A percentile compares a stretch with the other conserved stretches of the same genome.
Evolutionary conservation across 768 basidiomycete species (phyloP).

Genomic region (Fibroporia radiculosa): DNA sequence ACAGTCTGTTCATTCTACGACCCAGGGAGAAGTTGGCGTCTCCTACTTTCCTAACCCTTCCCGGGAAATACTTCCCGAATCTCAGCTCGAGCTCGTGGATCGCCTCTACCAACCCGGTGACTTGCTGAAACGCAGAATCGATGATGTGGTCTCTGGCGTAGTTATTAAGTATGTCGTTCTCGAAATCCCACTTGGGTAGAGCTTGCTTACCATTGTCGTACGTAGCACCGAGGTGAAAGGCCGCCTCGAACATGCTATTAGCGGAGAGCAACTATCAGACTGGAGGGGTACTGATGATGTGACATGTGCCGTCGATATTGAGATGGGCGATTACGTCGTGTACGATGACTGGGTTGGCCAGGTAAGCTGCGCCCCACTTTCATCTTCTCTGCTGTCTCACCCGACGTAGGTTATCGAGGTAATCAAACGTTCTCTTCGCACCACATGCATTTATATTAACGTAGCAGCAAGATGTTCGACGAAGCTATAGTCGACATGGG

Average conservation of each 20-base stretch:
- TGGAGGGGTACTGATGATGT: constrained; percentile 60
- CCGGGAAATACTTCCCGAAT: constrained; percentile 67
- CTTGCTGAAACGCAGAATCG: constrained; percentile 69
- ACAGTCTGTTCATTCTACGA: neutral
- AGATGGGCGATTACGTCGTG: constrained; percentile 75
- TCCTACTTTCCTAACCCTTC: constrained; percentile 49
- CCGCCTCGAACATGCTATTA: constrained; percentile 72
- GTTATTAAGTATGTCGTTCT: constrained; percentile 34
- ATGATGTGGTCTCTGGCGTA: constrained; percentile 70
- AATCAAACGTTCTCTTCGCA: constrained; percentile 4
- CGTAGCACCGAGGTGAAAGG: constrained; percentile 46
- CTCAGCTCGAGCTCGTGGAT: constrained; percentile 62
- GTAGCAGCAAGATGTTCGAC: constrained; percentile 60
- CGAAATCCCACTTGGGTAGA: neutral
- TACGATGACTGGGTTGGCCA: constrained; percentile 88
- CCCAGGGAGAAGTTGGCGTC: constrained; percentile 75
- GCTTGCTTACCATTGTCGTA: neutral
- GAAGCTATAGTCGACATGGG: constrained; percentile 69
- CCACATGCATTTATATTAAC: constrained; percentile 6
- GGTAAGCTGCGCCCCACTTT: constrained; percentile 33
- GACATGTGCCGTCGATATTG: constrained; percentile 48
- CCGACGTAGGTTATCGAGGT: constrained; percentile 66
- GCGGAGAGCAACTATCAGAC: constrained; percentile 43
- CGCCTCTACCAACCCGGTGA: constrained; percentile 75
- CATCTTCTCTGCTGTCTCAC: neutral